Percentiles rank a stretch among this genome's conserved stretches.
Evolutionary conservation across 2,329 filamentous ascomycete genomes (phyloP).

Genomic region (Botrytis fragariae): DNA sequence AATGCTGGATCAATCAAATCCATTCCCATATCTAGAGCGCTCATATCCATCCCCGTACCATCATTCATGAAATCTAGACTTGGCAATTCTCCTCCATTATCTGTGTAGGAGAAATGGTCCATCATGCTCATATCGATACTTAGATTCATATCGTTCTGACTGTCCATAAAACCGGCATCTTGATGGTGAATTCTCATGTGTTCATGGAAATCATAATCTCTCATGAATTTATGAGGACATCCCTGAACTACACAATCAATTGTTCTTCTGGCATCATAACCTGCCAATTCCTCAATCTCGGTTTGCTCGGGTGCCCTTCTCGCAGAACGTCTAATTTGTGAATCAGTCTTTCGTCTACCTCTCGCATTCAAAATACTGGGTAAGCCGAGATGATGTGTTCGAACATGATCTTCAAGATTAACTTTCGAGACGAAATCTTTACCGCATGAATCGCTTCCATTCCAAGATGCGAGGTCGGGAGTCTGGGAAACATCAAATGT

Average conservation of each 20-base stretch:
- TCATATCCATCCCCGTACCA: neutral
- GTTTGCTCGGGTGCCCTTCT: slow-evolving; percentile 17
- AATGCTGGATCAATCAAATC: slow-evolving; percentile 15
- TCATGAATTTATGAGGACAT: slow-evolving; percentile 55
- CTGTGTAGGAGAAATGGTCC: neutral
- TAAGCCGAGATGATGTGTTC: slow-evolving; percentile 74
- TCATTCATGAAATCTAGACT: slow-evolving; percentile 11
- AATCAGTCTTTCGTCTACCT: slow-evolving; percentile 37
- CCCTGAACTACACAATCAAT: slow-evolving; percentile 50
- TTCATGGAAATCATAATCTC: slow-evolving; percentile 55
- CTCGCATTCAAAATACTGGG: slow-evolving; percentile 42
- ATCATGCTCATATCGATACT: neutral
- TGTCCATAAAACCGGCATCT: slow-evolving; percentile 9
- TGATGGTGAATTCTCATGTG: slow-evolving; percentile 51
- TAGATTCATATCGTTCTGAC: neutral
- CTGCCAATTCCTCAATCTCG: slow-evolving; percentile 51
- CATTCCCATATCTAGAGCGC: neutral
- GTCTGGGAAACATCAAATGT: slow-evolving; percentile 57
- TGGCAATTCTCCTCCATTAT: slow-evolving; percentile 4
- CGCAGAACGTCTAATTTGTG: neutral
- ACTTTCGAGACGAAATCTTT: slow-evolving; percentile 73
- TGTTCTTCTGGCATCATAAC: slow-evolving; percentile 45
- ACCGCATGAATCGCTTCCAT: slow-evolving; percentile 66
- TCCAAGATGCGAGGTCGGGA: slow-evolving; percentile 63
- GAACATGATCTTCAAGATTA: slow-evolving; percentile 78